Base-by-base conservation (phyloP, 805 yeast genomes). In the Soucietia sequanensis region DNA sequence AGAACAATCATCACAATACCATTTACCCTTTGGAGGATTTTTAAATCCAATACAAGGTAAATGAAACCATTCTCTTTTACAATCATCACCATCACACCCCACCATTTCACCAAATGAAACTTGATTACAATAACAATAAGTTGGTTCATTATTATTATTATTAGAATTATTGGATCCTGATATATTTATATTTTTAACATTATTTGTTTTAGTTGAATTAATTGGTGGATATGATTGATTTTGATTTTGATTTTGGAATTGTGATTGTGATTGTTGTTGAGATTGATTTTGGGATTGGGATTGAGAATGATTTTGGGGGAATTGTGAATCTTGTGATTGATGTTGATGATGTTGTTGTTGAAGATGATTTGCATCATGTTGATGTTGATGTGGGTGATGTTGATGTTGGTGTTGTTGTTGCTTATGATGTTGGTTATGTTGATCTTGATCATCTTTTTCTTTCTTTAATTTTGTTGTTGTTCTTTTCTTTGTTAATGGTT, bases 71-170 rank as follows among this genome's bases (percentile, higher is more conserved):
- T 90, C 98, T 35, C 88, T 71, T 56, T 81, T 81, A 66, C 98
- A 91, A 39, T 81, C 79, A 23, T 86, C 90, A 9, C 96, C 97
- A 54, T 93, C 99, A 64, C 99, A 93, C 2, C 95, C 99, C 41
- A 93, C 97, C 99, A 93, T 93, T 54, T 93, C 98, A 13, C 99
- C 99, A 56, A 85, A 93, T 4, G 97, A 91, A 0, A 90, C 95
- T 57, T 90, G 96, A 57, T 89, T 87, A 65, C 99, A 93, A 65
- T 91, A 90, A 60, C 99, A 93, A 58, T 91, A 91, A 2, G 89
- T 77, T 1, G 95, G 95, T 52, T 90, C 97, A 35, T 35, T 46
- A 31, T 38, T 42, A n/a, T n/a, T n/a, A n/a, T n/a, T n/a, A 9
- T 36, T 35, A 3, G 39, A 19, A 13, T 29, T 22, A 12, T 34